phyloP scores from a whole-genome alignment of 2,329 filamentous ascomycete species.

The Aspergillus sp. region DNA sequence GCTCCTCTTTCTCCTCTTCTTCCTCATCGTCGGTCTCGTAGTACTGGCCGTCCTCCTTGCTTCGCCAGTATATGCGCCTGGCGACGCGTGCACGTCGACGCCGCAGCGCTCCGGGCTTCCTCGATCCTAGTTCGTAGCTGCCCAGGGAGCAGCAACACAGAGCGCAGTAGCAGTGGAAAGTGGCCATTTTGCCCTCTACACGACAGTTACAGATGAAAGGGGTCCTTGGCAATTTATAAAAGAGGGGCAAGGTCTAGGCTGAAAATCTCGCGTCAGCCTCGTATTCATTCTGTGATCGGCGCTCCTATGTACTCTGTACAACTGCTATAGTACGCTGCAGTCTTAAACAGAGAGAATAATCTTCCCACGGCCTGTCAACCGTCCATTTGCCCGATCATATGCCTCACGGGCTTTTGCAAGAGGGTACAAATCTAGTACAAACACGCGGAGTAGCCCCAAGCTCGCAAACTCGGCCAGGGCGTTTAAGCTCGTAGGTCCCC shows the following conservation, averaged over 20 bases:
- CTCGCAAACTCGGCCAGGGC: conserved; percentile 3
- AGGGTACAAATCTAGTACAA: conserved; percentile 4
- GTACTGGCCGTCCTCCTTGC: not conserved
- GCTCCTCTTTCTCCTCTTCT: not conserved
- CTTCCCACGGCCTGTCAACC: conserved; percentile 10
- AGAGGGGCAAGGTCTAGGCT: not conserved
- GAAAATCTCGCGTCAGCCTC: not conserved
- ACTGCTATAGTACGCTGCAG: too few relatives aligned
- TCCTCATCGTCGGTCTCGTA: not conserved
- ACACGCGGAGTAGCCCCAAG: not conserved
- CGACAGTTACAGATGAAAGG: not conserved
- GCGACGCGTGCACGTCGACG: not conserved
- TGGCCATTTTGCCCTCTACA: not conserved
- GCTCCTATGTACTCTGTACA: too few relatives aligned
- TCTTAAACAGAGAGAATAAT: conserved; percentile 6
- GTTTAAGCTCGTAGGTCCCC: not conserved
- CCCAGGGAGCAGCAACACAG: not conserved
- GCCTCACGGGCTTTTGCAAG: conserved; percentile 7
- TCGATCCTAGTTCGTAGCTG: not conserved
- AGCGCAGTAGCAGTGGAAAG: not conserved
- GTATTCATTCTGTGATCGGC: not conserved
- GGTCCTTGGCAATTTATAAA: not conserved
- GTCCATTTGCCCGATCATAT: conserved; percentile 11
- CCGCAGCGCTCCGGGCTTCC: not conserved
- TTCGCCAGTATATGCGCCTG: not conserved